Percentiles rank a stretch among this genome's conserved stretches.
Evolutionary conservation across 371 early-diverging fungal genomes (phyloP).

Genomic region (Rhizopus arrhizus): DNA sequence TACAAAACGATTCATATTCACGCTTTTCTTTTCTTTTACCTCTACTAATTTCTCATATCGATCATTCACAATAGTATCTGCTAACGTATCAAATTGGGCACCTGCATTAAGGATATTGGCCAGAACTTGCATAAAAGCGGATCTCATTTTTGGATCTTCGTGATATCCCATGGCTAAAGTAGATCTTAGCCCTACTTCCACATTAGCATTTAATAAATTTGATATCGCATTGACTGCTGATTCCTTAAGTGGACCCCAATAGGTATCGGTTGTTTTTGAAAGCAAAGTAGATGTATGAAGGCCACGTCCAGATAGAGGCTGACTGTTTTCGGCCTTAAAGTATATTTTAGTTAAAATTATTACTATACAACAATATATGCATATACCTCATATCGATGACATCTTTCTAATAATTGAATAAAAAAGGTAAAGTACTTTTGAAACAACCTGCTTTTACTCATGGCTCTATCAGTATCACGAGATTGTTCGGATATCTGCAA

Average conservation of each 20-base stretch:
- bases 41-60: slow-evolving; percentile 75
- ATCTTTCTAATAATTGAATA: slow-evolving; percentile 80
- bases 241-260: slow-evolving; percentile 73
- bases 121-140: slow-evolving; percentile 89
- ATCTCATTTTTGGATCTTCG: slow-evolving; percentile 83
- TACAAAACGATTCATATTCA: neutral
- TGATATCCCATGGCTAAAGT: slow-evolving; percentile 89
- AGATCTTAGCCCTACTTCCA: slow-evolving; percentile 84
- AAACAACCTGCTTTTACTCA: slow-evolving; percentile 74
- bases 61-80: slow-evolving; percentile 67
- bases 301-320: neutral
- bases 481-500: slow-evolving; percentile 70
- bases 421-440: slow-evolving; percentile 85
- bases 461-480: slow-evolving; percentile 58
- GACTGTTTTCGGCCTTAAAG: neutral
- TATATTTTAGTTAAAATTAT: too few species aligned
- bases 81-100: slow-evolving; percentile 80
- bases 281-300: neutral
- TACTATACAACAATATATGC: neutral
- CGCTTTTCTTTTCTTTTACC: slow-evolving; percentile 27
- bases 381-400: slow-evolving; percentile 59
- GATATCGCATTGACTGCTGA: slow-evolving; percentile 83
- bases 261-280: slow-evolving; percentile 17
- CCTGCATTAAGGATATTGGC: slow-evolving; percentile 86
- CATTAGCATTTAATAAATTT: slow-evolving; percentile 86